These are phyloP conservation scores for Paramarasmius palmivorus DNA, from an alignment of 1,284 basidiomycete species.

Conservation along the genomic window DNA sequence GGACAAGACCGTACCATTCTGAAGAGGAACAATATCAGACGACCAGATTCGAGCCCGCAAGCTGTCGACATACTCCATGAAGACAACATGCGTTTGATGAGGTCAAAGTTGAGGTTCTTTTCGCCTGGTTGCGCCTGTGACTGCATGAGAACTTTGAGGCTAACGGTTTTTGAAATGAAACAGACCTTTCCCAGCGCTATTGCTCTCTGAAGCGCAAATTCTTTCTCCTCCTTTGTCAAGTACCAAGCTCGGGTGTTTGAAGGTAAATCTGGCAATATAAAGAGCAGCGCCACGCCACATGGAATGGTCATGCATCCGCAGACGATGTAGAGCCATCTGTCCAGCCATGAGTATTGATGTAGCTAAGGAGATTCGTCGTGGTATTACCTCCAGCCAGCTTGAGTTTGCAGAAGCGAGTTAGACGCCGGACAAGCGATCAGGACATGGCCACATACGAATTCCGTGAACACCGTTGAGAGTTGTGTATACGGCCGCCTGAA, in stretches of 20 bases:
- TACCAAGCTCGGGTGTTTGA: constrained; percentile 25
- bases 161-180: constrained; percentile 11
- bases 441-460: constrained; percentile 12
- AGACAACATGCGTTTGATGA: constrained; percentile 21
- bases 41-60: neutral
- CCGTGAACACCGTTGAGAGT: constrained; percentile 21
- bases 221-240: constrained; percentile 21
- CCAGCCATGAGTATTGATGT: neutral
- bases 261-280: constrained; percentile 24
- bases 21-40: neutral
- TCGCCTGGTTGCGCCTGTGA: constrained; percentile 16
- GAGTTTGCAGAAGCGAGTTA: neutral
- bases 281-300: constrained; percentile 20
- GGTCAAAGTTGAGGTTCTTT: constrained; percentile 19
- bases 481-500: constrained; percentile 25
- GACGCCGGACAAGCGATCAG: neutral
- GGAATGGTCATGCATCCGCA: constrained; percentile 26
- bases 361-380: neutral
- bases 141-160: neutral
- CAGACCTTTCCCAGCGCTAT: constrained; percentile 19
- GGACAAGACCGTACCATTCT: constrained; percentile 25
- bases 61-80: constrained; percentile 22
- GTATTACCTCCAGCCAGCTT: constrained; percentile 24
- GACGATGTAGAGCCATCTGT: constrained; percentile 26
- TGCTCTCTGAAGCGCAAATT: constrained; percentile 21